Percentiles rank a stretch among this genome's conserved stretches.
phyloP scores from a whole-genome alignment of 805 yeast genomes.

The Starmerella lactis-condensi region DNA sequence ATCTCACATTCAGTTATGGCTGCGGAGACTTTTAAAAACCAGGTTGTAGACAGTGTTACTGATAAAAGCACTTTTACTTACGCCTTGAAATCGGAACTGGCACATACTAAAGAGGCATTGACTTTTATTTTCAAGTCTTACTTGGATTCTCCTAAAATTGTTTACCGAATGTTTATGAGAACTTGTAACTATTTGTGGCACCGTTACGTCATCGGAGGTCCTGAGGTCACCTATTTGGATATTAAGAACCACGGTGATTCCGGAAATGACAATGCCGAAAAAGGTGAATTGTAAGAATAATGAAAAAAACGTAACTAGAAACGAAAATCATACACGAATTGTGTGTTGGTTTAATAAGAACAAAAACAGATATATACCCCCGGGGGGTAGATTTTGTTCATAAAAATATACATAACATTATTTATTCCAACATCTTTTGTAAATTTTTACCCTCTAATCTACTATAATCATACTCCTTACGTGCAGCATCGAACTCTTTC shows the following conservation, averaged over 20 bases:
- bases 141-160: conserved; percentile 44
- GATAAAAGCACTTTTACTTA: conserved; percentile 18
- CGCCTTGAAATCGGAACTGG: conserved; percentile 34
- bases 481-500: conserved; percentile 44
- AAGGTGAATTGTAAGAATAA: too few species aligned
- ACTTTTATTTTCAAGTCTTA: conserved; percentile 50
- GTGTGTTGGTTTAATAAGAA: too few species aligned
- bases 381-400: too few species aligned
- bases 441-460: conserved; percentile 29
- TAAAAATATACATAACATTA: neutral
- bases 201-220: conserved; percentile 33
- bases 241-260: too few species aligned
- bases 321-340: neutral
- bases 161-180: conserved; percentile 34
- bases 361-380: too few species aligned
- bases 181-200: conserved; percentile 50
- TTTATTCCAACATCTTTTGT: conserved; percentile 17
- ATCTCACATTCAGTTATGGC: conserved; percentile 68
- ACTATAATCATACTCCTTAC: conserved; percentile 45
- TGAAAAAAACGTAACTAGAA: neutral
- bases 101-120: conserved; percentile 40
- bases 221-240: too few species aligned
- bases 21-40: conserved; percentile 40
- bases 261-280: too few species aligned
- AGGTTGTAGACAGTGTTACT: conserved; percentile 10